Percentiles rank a stretch among this genome's conserved stretches.
Evolutionary conservation across 2,329 filamentous ascomycete genomes (phyloP).

Genomic region (Alternaria consortialis): DNA sequence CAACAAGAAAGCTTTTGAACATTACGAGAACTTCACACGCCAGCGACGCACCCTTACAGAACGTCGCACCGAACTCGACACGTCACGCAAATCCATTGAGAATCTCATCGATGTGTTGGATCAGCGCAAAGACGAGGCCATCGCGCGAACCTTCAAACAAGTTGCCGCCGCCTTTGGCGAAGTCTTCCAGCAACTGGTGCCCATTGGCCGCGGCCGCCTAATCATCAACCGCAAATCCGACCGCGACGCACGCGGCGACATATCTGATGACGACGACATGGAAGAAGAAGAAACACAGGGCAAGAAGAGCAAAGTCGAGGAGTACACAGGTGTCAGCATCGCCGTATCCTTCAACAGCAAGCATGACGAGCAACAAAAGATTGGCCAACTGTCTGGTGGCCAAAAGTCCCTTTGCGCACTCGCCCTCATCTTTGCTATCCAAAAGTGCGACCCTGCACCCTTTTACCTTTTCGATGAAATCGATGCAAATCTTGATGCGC

Average conservation of each 20-base stretch:
- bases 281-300: constrained; percentile 49
- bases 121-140: constrained; percentile 95
- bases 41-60: constrained; percentile 88
- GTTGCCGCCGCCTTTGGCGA: constrained; percentile 91
- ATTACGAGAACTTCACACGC: constrained; percentile 96
- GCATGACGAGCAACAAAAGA: constrained; percentile 96
- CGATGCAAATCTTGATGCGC: constrained; percentile 95
- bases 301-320: constrained; percentile 71
- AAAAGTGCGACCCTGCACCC: constrained; percentile 94
- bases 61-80: constrained; percentile 85
- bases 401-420: constrained; percentile 98
- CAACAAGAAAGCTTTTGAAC: constrained; percentile 99
- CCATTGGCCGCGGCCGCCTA: constrained; percentile 87
- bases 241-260: constrained; percentile 65
- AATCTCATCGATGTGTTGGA: constrained; percentile 93
- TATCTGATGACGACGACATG: constrained; percentile 65
- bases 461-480: constrained; percentile 99
- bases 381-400: constrained; percentile 95
- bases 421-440: constrained; percentile 98
- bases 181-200: constrained; percentile 94
- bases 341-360: constrained; percentile 99
- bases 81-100: constrained; percentile 85
- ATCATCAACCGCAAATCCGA: constrained; percentile 93
- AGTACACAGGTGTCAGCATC: constrained; percentile 95
- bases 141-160: constrained; percentile 98